These are phyloP conservation scores for Phytophthora crassamura DNA, from an alignment of 352 stramenopile genomes.

Conservation along the genomic window DNA sequence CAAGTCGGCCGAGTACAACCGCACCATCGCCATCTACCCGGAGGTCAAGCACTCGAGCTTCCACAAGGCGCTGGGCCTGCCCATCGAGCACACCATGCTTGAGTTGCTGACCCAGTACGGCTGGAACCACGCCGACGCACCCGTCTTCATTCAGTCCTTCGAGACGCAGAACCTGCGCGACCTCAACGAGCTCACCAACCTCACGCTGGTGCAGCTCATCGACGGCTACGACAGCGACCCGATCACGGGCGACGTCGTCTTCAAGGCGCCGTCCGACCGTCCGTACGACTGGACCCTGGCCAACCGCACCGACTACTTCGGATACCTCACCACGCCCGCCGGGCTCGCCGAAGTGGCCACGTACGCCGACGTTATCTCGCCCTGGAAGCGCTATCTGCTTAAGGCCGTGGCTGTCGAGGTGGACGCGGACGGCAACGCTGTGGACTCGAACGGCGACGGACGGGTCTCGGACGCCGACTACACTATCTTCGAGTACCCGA, in stretches of 20 bases:
- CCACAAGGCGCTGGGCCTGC: slow-evolving; percentile 68
- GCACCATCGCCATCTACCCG: slow-evolving; percentile 85
- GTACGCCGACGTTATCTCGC: slow-evolving; percentile 76
- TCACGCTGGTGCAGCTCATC: slow-evolving; percentile 87
- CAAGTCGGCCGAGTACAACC: slow-evolving; percentile 64
- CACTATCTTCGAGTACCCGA: slow-evolving; percentile 45
- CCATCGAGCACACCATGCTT: slow-evolving; percentile 83
- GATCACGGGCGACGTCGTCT: slow-evolving; percentile 58
- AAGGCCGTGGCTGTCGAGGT: slow-evolving; percentile 54
- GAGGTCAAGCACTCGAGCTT: slow-evolving; percentile 91
- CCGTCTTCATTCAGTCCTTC: slow-evolving; percentile 82
- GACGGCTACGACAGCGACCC: slow-evolving; percentile 62
- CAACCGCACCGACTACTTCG: slow-evolving; percentile 60
- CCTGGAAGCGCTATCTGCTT: slow-evolving; percentile 86
- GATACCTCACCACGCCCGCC: slow-evolving; percentile 58
- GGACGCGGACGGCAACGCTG: slow-evolving; percentile 44
- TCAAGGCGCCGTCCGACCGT: slow-evolving; percentile 46
- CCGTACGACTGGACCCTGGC: slow-evolving; percentile 76
- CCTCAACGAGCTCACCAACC: slow-evolving; percentile 65
- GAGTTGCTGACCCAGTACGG: slow-evolving; percentile 67
- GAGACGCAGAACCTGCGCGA: slow-evolving; percentile 77
- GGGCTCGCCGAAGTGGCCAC: slow-evolving; percentile 69
- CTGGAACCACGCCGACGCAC: slow-evolving; percentile 71
- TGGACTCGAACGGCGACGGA: slow-evolving; percentile 74
- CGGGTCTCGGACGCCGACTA: slow-evolving; percentile 68